phyloP scores from a whole-genome alignment of 2,329 filamentous ascomycete species.

The Pseudonectria foliicola region DNA sequence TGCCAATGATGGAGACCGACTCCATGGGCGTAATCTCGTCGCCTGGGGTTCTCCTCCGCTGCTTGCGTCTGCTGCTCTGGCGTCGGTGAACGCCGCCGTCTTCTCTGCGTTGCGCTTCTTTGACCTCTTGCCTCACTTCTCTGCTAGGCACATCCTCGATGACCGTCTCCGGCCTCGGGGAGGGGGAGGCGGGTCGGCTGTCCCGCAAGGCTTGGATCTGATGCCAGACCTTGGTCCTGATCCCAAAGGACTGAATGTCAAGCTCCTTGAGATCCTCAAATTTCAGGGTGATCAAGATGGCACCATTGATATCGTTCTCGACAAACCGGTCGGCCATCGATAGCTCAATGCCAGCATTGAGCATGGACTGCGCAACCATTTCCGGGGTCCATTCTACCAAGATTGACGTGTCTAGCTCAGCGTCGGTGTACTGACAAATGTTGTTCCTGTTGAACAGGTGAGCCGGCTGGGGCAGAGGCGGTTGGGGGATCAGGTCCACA shows the following conservation, averaged over 20 bases:
- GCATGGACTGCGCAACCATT: conserved; percentile 82
- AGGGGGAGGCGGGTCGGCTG: conserved; percentile 43
- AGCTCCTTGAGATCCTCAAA: conserved; percentile 82
- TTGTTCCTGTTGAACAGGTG: conserved; percentile 33
- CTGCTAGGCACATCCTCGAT: conserved; percentile 54
- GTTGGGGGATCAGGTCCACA: conserved; percentile 19
- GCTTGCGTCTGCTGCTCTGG: conserved; percentile 34
- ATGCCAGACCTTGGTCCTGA: conserved; percentile 72
- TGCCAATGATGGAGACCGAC: conserved; percentile 85
- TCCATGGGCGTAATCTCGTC: conserved; percentile 73
- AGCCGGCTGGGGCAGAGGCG: conserved; percentile 9
- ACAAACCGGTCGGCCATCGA: conserved; percentile 76
- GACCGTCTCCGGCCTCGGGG: conserved; percentile 49
- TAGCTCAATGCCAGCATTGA: conserved; percentile 71
- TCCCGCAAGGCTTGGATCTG: conserved; percentile 66
- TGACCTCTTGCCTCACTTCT: conserved; percentile 30
- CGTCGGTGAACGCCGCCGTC: conserved; percentile 27
- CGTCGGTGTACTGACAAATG: conserved; percentile 49
- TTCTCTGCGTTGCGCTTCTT: conserved; percentile 36
- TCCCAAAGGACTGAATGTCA: conserved; percentile 73
- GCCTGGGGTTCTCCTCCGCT: conserved; percentile 32
- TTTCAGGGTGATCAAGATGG: conserved; percentile 82
- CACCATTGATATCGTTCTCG: conserved; percentile 85
- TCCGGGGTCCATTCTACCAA: conserved; percentile 64
- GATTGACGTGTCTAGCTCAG: conserved; percentile 50